Evolutionary conservation across 2,329 filamentous ascomycete genomes (phyloP), one percentile per base, ranked within the genome.

Genomic region (Penicillium sp.): DNA sequence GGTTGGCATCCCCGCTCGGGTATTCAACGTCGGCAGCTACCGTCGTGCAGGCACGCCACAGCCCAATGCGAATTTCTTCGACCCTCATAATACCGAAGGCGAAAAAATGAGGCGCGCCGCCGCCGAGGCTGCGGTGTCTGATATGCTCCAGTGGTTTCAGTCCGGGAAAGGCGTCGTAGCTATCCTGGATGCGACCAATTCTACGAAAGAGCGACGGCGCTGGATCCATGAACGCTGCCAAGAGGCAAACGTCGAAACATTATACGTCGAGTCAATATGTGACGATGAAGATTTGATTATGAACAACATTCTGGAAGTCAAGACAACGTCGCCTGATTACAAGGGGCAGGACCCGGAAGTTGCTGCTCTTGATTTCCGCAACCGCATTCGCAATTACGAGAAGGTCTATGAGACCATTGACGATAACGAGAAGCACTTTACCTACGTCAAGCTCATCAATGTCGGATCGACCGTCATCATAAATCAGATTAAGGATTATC

Each of bases 11-110:
- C 84, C 87, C 34, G 87, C 93, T 52, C 85, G 89, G 69, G 91
- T 89, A 56, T 98, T 98, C 81, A 98, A 98, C 60, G 93, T 98
- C 57, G 93, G 93, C 67, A 90, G 85, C 65, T 98, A 98, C 69
- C 88, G 93, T 58, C 88, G 93, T 58, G 83, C 85, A 62, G 85
- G 87, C 59, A 94, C 88, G 5, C 89, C 93, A 17, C 90, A 94
- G 60, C 93, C 93, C 15, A 83, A 84, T 2, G 93, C 93, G 59
- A 88, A 90, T 63, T 98, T 98, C 75, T 98, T 98, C 73, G 91
- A 96, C 68, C 89, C 81, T 45, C 81, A 82, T 64, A 98, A 98
- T 68, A 74, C 80, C 35, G 90, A 96, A 68, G 93, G 93, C 56
- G 93, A 98, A 72, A 84, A 87, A 46, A 84, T 89, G 71, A 84